phyloP scores from a whole-genome alignment of 1,139 yeast genomes.

The Yamadazyma aaseri region DNA sequence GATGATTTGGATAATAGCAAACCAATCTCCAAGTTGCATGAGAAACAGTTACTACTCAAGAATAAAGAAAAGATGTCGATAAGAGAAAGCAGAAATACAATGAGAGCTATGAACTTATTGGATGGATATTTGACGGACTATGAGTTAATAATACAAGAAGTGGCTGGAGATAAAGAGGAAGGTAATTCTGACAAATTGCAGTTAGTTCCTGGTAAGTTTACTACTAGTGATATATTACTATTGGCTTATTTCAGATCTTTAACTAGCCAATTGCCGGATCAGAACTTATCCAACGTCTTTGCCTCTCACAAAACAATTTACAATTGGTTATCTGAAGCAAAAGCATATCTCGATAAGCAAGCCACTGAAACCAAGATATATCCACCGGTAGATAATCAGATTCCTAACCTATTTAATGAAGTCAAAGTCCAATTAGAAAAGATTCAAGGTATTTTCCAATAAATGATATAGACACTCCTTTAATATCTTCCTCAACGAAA shows the following conservation, averaged over 20 bases:
- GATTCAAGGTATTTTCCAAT: too few species aligned
- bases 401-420: slow-evolving; percentile 40
- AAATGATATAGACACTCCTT: too few species aligned
- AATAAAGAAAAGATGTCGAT: slow-evolving; percentile 41
- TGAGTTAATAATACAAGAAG: slow-evolving; percentile 13
- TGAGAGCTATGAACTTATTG: slow-evolving; percentile 48
- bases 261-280: slow-evolving; percentile 43
- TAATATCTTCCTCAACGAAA: too few species aligned
- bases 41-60: slow-evolving; percentile 43
- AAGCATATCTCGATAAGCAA: not conserved
- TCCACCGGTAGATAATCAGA: slow-evolving; percentile 27
- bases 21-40: slow-evolving; percentile 52
- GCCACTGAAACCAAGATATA: not conserved
- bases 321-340: slow-evolving; percentile 3
- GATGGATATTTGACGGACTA: slow-evolving; percentile 32
- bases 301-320: slow-evolving; percentile 4
- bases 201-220: not conserved
- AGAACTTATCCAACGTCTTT: slow-evolving; percentile 25
- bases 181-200: not conserved
- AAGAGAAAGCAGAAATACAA: slow-evolving; percentile 50
- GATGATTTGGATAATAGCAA: slow-evolving; percentile 30
- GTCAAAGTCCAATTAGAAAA: slow-evolving; percentile 20
- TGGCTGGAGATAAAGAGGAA: not conserved
- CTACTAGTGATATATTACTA: slow-evolving; percentile 12
- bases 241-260: slow-evolving; percentile 39